A percentile compares a stretch with the other conserved stretches of the same genome.
These are phyloP conservation scores for Karstenula rhodostoma DNA, from an alignment of 2,329 filamentous ascomycete species.

Conservation along the genomic window DNA sequence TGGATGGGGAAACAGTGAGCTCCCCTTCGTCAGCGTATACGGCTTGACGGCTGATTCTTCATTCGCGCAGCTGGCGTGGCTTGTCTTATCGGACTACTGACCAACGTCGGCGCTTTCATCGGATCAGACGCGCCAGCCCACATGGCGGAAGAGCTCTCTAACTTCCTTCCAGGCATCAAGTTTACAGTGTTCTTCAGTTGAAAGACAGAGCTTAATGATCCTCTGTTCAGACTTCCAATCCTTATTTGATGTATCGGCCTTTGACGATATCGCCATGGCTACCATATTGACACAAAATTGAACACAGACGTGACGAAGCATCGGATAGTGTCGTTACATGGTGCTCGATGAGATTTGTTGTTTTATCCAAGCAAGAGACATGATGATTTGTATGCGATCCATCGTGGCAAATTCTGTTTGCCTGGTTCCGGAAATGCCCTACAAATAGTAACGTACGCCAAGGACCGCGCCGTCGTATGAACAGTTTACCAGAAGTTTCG, in stretches of 20 bases:
- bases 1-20: constrained; percentile 8
- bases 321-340: too few species aligned
- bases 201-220: not conserved
- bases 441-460: too few species aligned
- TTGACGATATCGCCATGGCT: not conserved
- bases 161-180: not conserved
- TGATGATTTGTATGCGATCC: too few species aligned
- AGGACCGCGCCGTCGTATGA: too few species aligned
- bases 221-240: too few species aligned
- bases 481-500: too few species aligned
- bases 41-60: constrained; percentile 1
- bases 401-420: too few species aligned
- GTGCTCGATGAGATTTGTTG: too few species aligned
- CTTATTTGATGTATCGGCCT: not conserved
- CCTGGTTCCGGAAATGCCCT: too few species aligned
- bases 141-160: constrained; percentile 41
- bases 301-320: too few species aligned
- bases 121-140: constrained; percentile 24
- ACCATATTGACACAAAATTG: not conserved
- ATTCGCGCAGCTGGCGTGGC: constrained; percentile 28
- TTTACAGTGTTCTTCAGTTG: not conserved
- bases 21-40: not conserved
- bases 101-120: constrained; percentile 3
- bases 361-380: too few species aligned
- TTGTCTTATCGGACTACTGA: constrained; percentile 10